phyloP scores from a whole-genome alignment of 768 basidiomycete species.

The Phlegmacium glaucopus region DNA sequence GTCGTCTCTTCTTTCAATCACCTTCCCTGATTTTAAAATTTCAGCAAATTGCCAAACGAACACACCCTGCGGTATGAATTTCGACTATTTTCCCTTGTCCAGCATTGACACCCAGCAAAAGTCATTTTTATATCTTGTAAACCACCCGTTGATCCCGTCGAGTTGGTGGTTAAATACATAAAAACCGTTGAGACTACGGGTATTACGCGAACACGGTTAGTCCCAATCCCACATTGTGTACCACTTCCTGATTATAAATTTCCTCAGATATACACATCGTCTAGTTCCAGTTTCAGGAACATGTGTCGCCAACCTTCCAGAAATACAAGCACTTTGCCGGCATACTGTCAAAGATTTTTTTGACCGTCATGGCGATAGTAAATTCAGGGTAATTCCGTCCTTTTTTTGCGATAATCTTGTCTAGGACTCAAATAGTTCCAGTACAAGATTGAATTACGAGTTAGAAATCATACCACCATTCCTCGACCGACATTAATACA shows the following conservation, averaged over 20 bases:
- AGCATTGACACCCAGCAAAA: slow-evolving; percentile 23
- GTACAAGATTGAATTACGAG: slow-evolving; percentile 80
- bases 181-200: slow-evolving; percentile 61
- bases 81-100: not conserved
- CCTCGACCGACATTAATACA: slow-evolving; percentile 58
- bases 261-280: slow-evolving; percentile 61
- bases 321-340: slow-evolving; percentile 62
- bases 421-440: too few relatives aligned
- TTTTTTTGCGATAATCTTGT: slow-evolving; percentile 27
- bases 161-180: slow-evolving; percentile 61
- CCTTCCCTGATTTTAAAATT: slow-evolving; percentile 1
- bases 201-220: slow-evolving; percentile 60
- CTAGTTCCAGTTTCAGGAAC: slow-evolving; percentile 67
- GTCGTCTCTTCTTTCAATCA: not conserved
- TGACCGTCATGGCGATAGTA: slow-evolving; percentile 37
- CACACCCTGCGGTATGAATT: slow-evolving; percentile 66
- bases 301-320: slow-evolving; percentile 64
- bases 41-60: slow-evolving; percentile 76
- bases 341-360: slow-evolving; percentile 53
- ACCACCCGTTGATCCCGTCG: slow-evolving; percentile 73
- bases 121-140: slow-evolving; percentile 82
- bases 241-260: not conserved
- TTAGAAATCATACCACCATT: slow-evolving; percentile 75
- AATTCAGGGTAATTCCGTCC: slow-evolving; percentile 41
- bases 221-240: not conserved